These are phyloP conservation scores for Aspergillus fructus DNA, from an alignment of 2,329 filamentous ascomycete genomes.

Conservation along the genomic window DNA sequence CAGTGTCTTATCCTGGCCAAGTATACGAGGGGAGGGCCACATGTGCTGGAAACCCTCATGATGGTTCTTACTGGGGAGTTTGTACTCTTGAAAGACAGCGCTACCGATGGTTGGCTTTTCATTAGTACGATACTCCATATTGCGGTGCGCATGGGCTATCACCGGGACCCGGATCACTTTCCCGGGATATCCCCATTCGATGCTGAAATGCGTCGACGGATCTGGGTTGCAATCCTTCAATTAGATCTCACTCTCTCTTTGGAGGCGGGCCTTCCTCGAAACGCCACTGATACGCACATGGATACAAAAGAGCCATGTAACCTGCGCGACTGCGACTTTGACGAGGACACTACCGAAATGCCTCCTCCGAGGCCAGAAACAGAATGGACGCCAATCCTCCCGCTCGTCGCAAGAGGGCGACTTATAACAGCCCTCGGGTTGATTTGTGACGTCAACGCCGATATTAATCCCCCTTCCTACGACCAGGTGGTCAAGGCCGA, in stretches of 20 bases:
- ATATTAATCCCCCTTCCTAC: neutral
- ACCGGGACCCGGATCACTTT: neutral
- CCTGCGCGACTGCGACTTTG: neutral
- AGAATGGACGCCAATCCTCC: conserved; percentile 1
- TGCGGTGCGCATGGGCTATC: neutral
- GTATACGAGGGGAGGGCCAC: neutral
- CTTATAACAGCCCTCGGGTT: neutral
- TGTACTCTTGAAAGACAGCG: neutral
- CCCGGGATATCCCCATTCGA: neutral
- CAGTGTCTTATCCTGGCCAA: neutral
- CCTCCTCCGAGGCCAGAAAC: neutral
- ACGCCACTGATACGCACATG: neutral
- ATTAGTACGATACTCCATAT: neutral
- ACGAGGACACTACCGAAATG: neutral
- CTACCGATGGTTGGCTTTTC: neutral
- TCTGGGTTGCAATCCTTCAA: neutral
- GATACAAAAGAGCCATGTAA: neutral
- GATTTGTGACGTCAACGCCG: neutral
- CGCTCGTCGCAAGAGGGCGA: neutral
- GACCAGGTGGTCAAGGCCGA: neutral
- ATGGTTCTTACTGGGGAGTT: neutral
- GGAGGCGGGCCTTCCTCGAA: neutral
- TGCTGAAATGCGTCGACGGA: neutral
- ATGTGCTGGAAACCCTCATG: neutral
- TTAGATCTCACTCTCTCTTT: neutral